Evolutionary conservation across 768 basidiomycete genomes (phyloP).

Genomic region (Serendipita sp.): DNA sequence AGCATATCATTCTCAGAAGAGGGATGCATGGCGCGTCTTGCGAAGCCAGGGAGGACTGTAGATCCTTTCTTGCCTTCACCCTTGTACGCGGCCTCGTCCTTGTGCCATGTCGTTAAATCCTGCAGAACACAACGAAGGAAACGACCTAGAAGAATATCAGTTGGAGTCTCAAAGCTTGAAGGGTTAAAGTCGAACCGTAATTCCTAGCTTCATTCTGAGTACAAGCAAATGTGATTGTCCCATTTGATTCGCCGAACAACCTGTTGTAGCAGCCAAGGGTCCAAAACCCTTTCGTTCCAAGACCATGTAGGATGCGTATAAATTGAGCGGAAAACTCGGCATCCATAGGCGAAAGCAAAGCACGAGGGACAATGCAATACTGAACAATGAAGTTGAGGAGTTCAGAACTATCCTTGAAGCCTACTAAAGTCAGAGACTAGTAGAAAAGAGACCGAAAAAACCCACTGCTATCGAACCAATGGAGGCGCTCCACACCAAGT

Average conservation of each 20-base stretch:
- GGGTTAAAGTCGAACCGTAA: slow-evolving; percentile 43
- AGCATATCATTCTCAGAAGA: slow-evolving; percentile 38
- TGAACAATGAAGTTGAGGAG: slow-evolving; percentile 45
- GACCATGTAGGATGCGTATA: slow-evolving; percentile 70
- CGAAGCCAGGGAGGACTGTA: slow-evolving; percentile 53
- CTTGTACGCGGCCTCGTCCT: slow-evolving; percentile 55
- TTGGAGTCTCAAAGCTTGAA: background rate
- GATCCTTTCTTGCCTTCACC: slow-evolving; percentile 49
- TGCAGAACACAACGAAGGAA: slow-evolving; percentile 67
- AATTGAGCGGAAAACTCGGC: slow-evolving; percentile 88
- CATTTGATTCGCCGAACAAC: slow-evolving; percentile 74
- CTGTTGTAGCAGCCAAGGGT: slow-evolving; percentile 78
- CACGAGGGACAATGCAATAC: slow-evolving; percentile 84
- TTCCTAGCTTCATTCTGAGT: slow-evolving; percentile 94
- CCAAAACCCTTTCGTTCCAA: slow-evolving; percentile 80
- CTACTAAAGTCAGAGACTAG: slow-evolving; percentile 17
- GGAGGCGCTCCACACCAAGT: slow-evolving; percentile 55
- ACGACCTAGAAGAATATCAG: slow-evolving; percentile 39
- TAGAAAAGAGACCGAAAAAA: slow-evolving; percentile 15
- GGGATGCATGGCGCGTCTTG: slow-evolving; percentile 20
- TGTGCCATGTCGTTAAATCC: slow-evolving; percentile 67
- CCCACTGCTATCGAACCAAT: slow-evolving; percentile 64
- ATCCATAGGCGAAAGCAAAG: slow-evolving; percentile 89
- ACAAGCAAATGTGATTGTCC: slow-evolving; percentile 75
- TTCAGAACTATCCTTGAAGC: slow-evolving; percentile 27